Base-by-base conservation (phyloP, 306 rosid species). In the Urtica urens region DNA sequence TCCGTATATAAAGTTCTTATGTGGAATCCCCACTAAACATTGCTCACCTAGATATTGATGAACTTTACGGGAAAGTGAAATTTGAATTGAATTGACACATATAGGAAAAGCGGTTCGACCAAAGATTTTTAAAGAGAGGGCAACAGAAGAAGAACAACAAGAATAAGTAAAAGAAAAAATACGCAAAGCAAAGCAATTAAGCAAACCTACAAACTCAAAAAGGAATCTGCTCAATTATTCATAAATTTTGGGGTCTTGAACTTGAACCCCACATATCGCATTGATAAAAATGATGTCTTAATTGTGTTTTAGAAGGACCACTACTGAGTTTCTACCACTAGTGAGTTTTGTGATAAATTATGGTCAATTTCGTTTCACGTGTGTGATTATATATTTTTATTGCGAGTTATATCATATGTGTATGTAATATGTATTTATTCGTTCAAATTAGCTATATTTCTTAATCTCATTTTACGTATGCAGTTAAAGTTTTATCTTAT, bases 11-110 rank as follows among this genome's bases (percentile, higher is more conserved):
- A 39, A 55, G 49, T n/a, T n/a, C 43, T 43, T 28, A 48, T 41
- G 29, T 49, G 65, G 50, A 10, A 38, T 23, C 56, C 57, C 57
- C 57, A 38, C 27, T 26, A 18, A 29, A 28, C 20, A 26, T 14
- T 43, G 3, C 29, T 39, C 42, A 12, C 31, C 21, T 38, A 16
- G 53, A 46, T 57, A 46, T 57, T 44, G 63, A 27, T 53, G 38
- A 62, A 21, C 61, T 46, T 62, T 62, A 35, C 20, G 14, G 43
- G 33, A 63, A 63, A 54, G 54, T 11, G 40, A 25, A 21, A 16
- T 38, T 54, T 63, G 52, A 55, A 63, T 38, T 38, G 51, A 39
- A 23, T 41, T 23, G 51, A 49, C 63, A 30, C 2, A 31, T 31
- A 14, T 24, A 13, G 40, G 30, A 49, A 48, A 59, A 59, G 64